These are phyloP conservation scores for Capsicum rhomboideum DNA, from an alignment of 257 asterid genomes.

Conservation along the genomic window DNA sequence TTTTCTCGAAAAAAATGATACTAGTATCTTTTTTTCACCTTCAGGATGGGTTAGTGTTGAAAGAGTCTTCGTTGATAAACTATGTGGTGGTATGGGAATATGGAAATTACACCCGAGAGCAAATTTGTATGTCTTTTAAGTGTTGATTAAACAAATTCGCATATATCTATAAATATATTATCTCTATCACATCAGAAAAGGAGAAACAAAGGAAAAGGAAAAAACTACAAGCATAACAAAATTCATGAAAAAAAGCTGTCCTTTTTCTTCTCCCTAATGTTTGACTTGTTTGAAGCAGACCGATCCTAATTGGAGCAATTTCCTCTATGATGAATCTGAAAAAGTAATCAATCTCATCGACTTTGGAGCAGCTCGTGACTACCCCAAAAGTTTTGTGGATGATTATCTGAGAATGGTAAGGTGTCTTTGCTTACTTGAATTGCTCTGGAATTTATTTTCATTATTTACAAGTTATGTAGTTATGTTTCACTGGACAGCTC, in stretches of 20 bases:
- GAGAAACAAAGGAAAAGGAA: background rate
- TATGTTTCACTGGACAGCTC: background rate
- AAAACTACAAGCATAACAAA: background rate
- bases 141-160: background rate
- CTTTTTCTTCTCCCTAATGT: background rate
- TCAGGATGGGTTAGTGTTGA: background rate
- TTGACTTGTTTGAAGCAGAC: conserved; percentile 60
- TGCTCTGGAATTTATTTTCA: background rate
- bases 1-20: too few species aligned
- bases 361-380: conserved; percentile 94
- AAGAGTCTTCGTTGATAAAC: background rate
- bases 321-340: conserved; percentile 51
- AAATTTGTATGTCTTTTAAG: background rate
- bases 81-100: background rate
- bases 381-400: conserved; percentile 73
- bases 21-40: background rate
- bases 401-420: conserved; percentile 85
- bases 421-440: conserved; percentile 4
- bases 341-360: conserved; percentile 80
- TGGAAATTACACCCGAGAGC: background rate
- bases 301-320: conserved; percentile 99
- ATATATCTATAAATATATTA: background rate
- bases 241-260: background rate
- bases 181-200: background rate
- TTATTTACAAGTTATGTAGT: background rate